Evolutionary conservation across 768 basidiomycete genomes (phyloP).

Genomic region (Kwoniella dendrophila): DNA sequence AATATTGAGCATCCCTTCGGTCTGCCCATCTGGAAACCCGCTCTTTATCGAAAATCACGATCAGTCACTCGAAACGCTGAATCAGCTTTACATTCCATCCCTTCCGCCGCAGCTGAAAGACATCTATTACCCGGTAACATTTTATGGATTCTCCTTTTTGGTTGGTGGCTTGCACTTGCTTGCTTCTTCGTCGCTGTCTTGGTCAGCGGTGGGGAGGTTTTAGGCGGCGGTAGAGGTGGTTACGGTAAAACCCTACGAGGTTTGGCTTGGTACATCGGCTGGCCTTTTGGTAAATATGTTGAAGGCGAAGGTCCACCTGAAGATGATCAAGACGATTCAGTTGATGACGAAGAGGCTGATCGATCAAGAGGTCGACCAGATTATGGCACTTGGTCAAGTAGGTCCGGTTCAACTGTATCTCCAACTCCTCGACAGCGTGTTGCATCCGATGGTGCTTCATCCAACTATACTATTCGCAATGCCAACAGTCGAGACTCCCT

Average conservation of each 20-base stretch:
- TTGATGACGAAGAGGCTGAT: constrained; percentile 54
- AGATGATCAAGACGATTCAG: constrained; percentile 25
- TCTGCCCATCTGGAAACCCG: constrained; percentile 99
- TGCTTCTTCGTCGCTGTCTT: constrained; percentile 71
- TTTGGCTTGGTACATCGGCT: constrained; percentile 91
- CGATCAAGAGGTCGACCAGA: constrained; percentile 52
- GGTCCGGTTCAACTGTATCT: constrained; percentile 5
- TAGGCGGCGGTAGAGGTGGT: constrained; percentile 74
- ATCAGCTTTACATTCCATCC: constrained; percentile 85
- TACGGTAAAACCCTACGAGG: constrained; percentile 88
- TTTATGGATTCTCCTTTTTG: constrained; percentile 85
- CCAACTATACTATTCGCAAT: constrained; percentile 32
- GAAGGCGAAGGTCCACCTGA: constrained; percentile 65
- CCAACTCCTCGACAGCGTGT: constrained; percentile 21
- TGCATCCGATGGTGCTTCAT: constrained; percentile 40
- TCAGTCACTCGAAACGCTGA: constrained; percentile 96
- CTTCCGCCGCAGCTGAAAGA: constrained; percentile 88
- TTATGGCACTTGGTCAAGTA: constrained; percentile 28
- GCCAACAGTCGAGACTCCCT: constrained; percentile 1
- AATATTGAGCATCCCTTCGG: constrained; percentile 99
- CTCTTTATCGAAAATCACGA: constrained; percentile 94
- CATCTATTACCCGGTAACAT: constrained; percentile 93
- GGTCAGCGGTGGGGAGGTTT: constrained; percentile 66
- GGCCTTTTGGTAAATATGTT: constrained; percentile 99
- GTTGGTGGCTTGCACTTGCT: constrained; percentile 83